These are phyloP conservation scores for Penicillium dipodomyicola DNA, from an alignment of 495 filamentous ascomycete genomes.

Conservation along the genomic window DNA sequence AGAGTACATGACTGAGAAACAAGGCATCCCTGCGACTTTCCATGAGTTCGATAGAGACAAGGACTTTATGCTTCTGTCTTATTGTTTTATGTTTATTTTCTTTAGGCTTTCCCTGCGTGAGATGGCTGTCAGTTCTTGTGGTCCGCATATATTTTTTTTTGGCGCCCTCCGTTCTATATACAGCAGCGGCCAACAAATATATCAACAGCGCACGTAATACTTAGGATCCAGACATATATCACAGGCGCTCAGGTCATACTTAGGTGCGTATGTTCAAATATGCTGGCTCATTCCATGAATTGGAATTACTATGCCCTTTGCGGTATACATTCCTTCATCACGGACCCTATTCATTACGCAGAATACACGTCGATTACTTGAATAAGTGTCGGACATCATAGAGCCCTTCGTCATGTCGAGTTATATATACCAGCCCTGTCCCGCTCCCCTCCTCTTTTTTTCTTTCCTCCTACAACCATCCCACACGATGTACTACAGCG, in stretches of 20 bases:
- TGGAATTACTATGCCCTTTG: background rate
- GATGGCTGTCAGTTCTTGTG: background rate
- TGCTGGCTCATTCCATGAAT: background rate
- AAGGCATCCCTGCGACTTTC: background rate
- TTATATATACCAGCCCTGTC: background rate
- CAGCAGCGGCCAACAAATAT: background rate
- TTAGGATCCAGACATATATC: background rate
- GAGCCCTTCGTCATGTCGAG: background rate
- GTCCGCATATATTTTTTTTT: background rate
- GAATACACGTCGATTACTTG: background rate
- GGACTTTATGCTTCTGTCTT: background rate
- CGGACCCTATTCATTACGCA: background rate
- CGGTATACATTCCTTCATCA: background rate
- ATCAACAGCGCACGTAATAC: background rate
- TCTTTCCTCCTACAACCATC: constrained; percentile 4
- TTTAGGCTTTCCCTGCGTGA: background rate
- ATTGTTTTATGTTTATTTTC: too few relatives aligned
- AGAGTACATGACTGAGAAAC: background rate
- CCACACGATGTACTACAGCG: background rate
- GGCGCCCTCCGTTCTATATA: background rate
- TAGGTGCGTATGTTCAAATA: too few relatives aligned
- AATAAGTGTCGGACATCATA: background rate
- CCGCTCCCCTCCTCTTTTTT: background rate
- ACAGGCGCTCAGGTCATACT: background rate
- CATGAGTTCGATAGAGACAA: background rate